phyloP scores from a whole-genome alignment of 75 land plant species.

The Sequoiadendron giganteum region DNA sequence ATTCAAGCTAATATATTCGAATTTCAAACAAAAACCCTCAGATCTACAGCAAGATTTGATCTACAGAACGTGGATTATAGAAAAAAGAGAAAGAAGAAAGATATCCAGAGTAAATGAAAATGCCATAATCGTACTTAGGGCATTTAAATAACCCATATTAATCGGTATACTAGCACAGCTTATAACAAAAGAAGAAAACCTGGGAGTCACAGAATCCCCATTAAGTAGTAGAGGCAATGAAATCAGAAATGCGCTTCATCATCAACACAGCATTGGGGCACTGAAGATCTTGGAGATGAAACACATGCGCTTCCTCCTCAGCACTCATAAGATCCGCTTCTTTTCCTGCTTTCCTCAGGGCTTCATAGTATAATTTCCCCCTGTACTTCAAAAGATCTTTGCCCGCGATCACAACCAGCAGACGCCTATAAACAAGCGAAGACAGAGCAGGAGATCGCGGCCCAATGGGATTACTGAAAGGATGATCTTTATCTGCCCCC shows the following conservation, averaged over 20 bases:
- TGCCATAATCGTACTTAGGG: too few species aligned
- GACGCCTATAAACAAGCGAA: slow-evolving; percentile 33
- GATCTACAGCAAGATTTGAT: too few species aligned
- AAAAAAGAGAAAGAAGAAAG: too few species aligned
- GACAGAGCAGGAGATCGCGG: background rate
- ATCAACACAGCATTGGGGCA: background rate
- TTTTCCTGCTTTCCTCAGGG: slow-evolving; percentile 34
- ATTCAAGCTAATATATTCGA: too few species aligned
- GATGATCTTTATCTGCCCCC: slow-evolving; percentile 46
- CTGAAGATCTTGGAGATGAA: slow-evolving; percentile 9
- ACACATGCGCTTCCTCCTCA: slow-evolving; percentile 34
- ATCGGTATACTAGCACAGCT: too few species aligned
- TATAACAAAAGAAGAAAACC: too few species aligned
- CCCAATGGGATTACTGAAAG: slow-evolving; percentile 35
- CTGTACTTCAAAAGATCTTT: slow-evolving; percentile 58
- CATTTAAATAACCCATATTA: too few species aligned
- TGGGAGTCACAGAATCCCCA: too few species aligned
- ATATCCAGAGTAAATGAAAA: too few species aligned
- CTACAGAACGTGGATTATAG: too few species aligned
- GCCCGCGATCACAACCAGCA: slow-evolving; percentile 52
- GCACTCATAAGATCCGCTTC: slow-evolving; percentile 29
- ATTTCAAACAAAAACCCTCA: too few species aligned
- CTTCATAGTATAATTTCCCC: slow-evolving; percentile 40
- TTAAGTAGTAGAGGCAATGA: background rate
- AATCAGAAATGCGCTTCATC: background rate